Evolutionary conservation across 257 asterid species (phyloP), one percentile per base, ranked within the genome.

Genomic region (Ophiorrhiza pumila): DNA sequence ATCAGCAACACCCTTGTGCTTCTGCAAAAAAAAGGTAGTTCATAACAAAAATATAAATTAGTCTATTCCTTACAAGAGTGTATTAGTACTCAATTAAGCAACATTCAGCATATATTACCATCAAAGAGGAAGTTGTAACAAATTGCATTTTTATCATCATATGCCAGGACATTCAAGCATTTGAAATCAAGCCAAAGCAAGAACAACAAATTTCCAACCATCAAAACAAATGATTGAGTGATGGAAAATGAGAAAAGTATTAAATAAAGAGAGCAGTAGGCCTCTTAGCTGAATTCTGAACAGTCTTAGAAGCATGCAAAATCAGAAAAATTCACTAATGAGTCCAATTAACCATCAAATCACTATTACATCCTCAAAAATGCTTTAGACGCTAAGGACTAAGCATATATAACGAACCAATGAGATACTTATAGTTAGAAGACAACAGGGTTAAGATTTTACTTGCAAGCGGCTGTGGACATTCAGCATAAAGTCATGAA

Each of bases 381-480:
- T 35, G 63, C 31, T 42, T 67, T 50, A 32, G 76, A 71, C 4
- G 58, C 53, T 22, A 6, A 7, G 45, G 5, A 1, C 27, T 25
- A 45, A 12, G 13, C 8, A 23, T 41, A 27, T 7, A 35, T n/a
- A 41, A 64, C n/a, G 35, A 18, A 66, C 35, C 42, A 37, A 68
- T 11, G 32, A 69, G 31, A 69, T 11, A 5, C 32, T 39, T 35
- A 5, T 34, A 1, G 13, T 23, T 15, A 3, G 32, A 46, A 42
- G 73, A 59, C 67, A 76, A 59, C 49, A 69, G 49, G 14, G 62
- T 49, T 17, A 53, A n/a, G 61, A 42, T 66, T 64, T 75, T 88
- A 91, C 98, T 68, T 91, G 98, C 82, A 93, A 80, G 60, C 87
- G 87, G 91, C 97, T 88, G 82, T 93, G 98, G 70, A 93, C 92